Evolutionary conservation across 345 rosid genomes (phyloP).

Genomic region (Geranium rotundifolium): DNA sequence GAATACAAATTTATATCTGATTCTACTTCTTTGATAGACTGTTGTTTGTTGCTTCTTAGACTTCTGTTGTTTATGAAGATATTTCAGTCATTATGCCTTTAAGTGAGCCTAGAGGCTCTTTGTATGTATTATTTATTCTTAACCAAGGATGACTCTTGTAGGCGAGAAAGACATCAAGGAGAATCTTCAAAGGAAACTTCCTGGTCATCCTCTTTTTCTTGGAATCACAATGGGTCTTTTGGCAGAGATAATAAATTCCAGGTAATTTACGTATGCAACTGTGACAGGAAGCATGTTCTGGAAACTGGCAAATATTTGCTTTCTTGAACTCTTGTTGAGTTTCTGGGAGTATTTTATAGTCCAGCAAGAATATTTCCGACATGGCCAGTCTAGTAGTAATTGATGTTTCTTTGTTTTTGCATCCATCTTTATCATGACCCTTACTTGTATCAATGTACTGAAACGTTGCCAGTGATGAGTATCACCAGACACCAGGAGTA

Average conservation of each 20-base stretch:
- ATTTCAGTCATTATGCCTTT: neutral
- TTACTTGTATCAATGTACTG: neutral
- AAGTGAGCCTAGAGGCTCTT: neutral
- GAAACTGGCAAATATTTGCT: neutral
- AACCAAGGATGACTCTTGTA: neutral
- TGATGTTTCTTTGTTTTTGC: neutral
- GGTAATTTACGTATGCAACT: slow-evolving; percentile 32
- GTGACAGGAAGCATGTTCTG: neutral
- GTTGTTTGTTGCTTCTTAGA: neutral
- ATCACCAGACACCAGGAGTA: neutral
- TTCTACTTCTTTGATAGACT: neutral
- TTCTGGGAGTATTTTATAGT: neutral
- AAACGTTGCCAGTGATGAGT: neutral
- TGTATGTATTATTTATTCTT: neutral
- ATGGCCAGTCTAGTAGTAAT: neutral
- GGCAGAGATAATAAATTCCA: slow-evolving; percentile 94
- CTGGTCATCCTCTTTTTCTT: slow-evolving; percentile 81
- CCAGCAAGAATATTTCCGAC: neutral
- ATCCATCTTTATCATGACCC: neutral
- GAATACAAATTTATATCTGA: neutral
- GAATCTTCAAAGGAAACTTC: slow-evolving; percentile 48
- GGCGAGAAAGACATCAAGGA: slow-evolving; percentile 25
- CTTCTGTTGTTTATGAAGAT: neutral
- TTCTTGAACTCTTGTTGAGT: neutral
- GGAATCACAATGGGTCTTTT: slow-evolving; percentile 87